These are phyloP conservation scores for Phoma sp. DNA, from an alignment of 2,329 filamentous ascomycete species.

Conservation along the genomic window DNA sequence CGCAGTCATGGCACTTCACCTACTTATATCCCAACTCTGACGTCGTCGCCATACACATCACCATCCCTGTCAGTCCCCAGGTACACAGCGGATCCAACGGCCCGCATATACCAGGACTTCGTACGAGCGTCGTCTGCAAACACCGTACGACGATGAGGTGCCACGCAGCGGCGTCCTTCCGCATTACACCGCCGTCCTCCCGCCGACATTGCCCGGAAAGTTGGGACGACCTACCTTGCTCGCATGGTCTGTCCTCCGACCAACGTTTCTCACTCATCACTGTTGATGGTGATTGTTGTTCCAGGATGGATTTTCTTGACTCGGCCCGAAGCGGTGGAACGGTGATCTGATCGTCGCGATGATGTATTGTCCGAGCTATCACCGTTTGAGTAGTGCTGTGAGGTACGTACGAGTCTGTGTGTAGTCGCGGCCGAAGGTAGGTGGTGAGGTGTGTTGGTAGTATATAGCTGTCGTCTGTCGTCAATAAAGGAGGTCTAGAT, in stretches of 20 bases:
- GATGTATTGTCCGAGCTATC: slow-evolving; percentile 19
- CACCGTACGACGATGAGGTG: neutral
- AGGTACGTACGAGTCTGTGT: neutral
- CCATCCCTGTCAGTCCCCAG: neutral
- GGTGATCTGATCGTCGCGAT: slow-evolving; percentile 13
- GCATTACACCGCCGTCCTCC: neutral
- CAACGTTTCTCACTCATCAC: neutral
- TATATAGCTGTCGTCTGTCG: neutral
- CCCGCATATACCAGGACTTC: neutral
- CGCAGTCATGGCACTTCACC: neutral
- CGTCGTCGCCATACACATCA: neutral
- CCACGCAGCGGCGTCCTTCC: slow-evolving; percentile 9
- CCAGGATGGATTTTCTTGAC: neutral
- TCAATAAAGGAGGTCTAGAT: too few relatives aligned
- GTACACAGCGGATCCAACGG: neutral
- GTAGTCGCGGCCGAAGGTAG: neutral
- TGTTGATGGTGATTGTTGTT: neutral
- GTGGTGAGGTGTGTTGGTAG: neutral
- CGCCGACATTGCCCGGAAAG: slow-evolving; percentile 6
- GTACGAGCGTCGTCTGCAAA: slow-evolving; percentile 8
- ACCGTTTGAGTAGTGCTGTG: neutral
- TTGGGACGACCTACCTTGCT: neutral
- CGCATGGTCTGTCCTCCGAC: neutral
- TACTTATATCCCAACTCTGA: neutral
- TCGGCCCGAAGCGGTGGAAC: slow-evolving; percentile 12